phyloP scores from a whole-genome alignment of 2,329 filamentous ascomycete genomes.

The Cladophialophora carrionii region DNA sequence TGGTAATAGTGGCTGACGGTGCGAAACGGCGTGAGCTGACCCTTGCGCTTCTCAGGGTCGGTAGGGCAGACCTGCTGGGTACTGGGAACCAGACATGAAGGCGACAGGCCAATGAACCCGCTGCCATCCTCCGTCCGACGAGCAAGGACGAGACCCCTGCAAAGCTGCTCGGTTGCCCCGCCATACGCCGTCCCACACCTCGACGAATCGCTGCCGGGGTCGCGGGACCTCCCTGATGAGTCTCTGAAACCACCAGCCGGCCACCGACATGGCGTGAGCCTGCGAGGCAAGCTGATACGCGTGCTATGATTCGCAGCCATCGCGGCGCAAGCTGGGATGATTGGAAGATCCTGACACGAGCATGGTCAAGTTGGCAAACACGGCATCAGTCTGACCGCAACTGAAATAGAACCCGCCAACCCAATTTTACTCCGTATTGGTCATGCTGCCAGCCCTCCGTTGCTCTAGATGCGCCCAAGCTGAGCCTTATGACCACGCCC shows the following conservation, averaged over 20 bases:
- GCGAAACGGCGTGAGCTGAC: conserved; percentile 13
- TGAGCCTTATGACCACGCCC: conserved; percentile 15
- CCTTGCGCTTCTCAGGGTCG: neutral
- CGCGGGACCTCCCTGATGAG: conserved; percentile 14
- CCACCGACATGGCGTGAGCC: conserved; percentile 3
- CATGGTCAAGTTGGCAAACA: conserved; percentile 4
- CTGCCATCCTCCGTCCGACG: neutral
- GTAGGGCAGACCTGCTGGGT: conserved; percentile 9
- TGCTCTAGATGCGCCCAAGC: conserved; percentile 5
- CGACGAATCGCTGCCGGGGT: neutral
- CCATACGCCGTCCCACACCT: conserved; percentile 5
- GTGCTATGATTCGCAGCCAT: conserved; percentile 12
- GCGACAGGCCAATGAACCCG: neutral
- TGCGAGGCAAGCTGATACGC: neutral
- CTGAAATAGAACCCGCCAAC: neutral
- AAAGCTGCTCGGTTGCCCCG: conserved; percentile 13
- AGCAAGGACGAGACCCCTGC: conserved; percentile 1
- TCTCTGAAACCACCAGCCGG: conserved; percentile 12
- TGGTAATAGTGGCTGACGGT: conserved; percentile 3
- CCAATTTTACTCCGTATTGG: neutral
- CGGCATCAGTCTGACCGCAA: conserved; percentile 17
- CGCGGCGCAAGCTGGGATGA: neutral
- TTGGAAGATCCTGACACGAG: conserved; percentile 10
- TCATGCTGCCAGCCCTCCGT: neutral
- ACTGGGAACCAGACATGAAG: neutral